A percentile compares a stretch with the other conserved stretches of the same genome.
These are phyloP conservation scores for Rhododendron mucronatum DNA, from an alignment of 148 eudicot species.

Conservation along the genomic window DNA sequence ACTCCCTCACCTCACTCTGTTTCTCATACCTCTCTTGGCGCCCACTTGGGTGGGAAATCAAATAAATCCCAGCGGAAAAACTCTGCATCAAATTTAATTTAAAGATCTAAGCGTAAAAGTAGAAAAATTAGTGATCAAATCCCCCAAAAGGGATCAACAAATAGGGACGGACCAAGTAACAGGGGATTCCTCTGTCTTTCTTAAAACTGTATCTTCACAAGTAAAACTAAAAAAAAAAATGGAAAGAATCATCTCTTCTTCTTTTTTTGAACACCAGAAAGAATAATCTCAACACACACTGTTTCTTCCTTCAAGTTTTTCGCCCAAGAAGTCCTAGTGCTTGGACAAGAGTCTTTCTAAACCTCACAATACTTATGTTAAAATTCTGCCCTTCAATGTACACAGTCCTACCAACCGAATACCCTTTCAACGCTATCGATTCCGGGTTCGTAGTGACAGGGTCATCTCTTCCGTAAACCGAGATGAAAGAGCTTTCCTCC, in stretches of 20 bases:
- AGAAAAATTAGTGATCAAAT: neutral
- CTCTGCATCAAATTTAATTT: neutral
- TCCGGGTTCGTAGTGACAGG: constrained; percentile 19
- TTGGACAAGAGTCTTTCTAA: constrained; percentile 41
- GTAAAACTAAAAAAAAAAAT: neutral
- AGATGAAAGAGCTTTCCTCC: constrained; percentile 47
- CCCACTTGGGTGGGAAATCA: neutral
- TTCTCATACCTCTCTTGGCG: neutral
- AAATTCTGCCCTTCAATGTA: constrained; percentile 50
- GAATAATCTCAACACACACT: neutral
- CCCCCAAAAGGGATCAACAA: neutral
- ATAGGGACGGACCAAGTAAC: too few species aligned
- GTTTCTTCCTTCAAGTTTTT: neutral
- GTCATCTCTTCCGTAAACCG: constrained; percentile 32
- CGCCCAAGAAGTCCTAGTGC: constrained; percentile 31
- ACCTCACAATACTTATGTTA: constrained; percentile 35
- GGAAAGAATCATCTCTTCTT: neutral
- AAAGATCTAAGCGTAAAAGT: neutral
- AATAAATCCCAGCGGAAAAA: neutral
- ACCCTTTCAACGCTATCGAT: constrained; percentile 5
- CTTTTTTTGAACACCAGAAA: neutral
- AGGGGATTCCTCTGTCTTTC: too few species aligned
- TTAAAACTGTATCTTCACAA: too few species aligned
- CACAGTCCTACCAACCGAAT: constrained; percentile 21
- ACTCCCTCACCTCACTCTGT: neutral